A percentile compares a stretch with the other conserved stretches of the same genome.
Evolutionary conservation across 2,329 filamentous ascomycete genomes (phyloP).

Genomic region (Epichloe glyceriae): DNA sequence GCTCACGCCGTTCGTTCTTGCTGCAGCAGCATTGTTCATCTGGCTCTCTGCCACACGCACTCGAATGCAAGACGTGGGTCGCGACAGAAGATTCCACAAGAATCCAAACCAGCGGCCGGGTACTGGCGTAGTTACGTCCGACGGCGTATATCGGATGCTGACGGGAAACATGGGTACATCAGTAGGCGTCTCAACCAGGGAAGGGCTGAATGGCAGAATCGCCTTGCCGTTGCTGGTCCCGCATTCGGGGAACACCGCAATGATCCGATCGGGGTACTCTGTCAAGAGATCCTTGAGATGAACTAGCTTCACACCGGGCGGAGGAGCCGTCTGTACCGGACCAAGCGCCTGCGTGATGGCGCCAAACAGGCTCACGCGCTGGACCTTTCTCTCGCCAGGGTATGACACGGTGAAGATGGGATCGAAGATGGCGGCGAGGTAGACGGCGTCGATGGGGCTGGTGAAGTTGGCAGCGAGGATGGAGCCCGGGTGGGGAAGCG

Average conservation of each 20-base stretch:
- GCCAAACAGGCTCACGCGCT: conserved; percentile 61
- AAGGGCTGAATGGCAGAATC: conserved; percentile 72
- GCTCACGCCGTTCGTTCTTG: conserved; percentile 22
- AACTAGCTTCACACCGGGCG: conserved; percentile 36
- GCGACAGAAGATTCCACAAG: conserved; percentile 73
- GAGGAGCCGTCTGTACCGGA: conserved; percentile 36
- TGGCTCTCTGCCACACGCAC: conserved; percentile 78
- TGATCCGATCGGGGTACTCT: conserved; percentile 57
- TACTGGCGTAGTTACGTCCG: conserved; percentile 82
- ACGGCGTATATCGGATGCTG: conserved; percentile 75
- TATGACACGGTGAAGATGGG: conserved; percentile 86
- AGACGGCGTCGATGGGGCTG: conserved; percentile 83
- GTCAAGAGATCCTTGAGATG: conserved; percentile 50
- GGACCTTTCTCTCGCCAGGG: conserved; percentile 59
- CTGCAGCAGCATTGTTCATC: conserved; percentile 32
- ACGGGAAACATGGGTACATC: conserved; percentile 76
- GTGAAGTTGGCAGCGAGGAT: conserved; percentile 87
- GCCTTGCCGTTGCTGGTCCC: conserved; percentile 89
- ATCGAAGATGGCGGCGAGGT: conserved; percentile 91
- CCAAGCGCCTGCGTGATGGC: conserved; percentile 65
- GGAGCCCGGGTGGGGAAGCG: conserved; percentile 63
- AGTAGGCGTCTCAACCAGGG: conserved; percentile 53
- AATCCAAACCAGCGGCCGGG: conserved; percentile 62
- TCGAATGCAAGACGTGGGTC: conserved; percentile 77
- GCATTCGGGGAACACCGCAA: conserved; percentile 87